phyloP scores from a whole-genome alignment of 768 basidiomycete species.

The Suillus brevipes region DNA sequence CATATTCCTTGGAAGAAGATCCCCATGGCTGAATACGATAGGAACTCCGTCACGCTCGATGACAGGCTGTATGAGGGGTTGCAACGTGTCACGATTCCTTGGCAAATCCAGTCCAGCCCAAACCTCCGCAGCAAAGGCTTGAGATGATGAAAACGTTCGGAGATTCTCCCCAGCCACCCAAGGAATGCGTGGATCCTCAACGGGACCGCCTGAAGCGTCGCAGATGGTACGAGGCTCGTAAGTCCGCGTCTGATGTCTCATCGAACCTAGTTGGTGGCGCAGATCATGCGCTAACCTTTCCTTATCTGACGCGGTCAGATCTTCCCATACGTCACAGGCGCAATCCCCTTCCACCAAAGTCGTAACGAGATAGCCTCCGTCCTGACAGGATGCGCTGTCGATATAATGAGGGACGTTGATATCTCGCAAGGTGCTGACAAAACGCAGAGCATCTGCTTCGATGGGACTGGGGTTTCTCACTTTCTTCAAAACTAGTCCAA shows the following conservation, averaged over 20 bases:
- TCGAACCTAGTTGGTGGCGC: neutral
- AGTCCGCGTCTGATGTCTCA: neutral
- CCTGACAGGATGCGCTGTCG: neutral
- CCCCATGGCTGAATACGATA: neutral
- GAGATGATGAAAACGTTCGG: neutral
- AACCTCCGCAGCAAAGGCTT: neutral
- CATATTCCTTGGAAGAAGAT: neutral
- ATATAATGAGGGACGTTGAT: neutral
- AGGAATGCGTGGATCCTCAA: neutral
- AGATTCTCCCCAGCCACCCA: neutral
- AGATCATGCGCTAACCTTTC: neutral
- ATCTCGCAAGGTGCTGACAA: neutral
- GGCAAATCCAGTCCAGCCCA: neutral
- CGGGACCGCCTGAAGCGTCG: neutral
- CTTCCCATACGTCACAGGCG: neutral
- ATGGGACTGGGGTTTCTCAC: neutral
- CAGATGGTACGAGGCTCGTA: neutral
- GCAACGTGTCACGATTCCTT: neutral
- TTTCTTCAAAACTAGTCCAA: neutral
- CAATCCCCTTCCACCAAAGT: neutral
- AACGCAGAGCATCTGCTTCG: neutral
- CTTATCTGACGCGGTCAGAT: neutral
- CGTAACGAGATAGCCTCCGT: neutral
- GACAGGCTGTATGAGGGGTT: neutral
- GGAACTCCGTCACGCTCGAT: neutral